Evolutionary conservation across 176 grass and related monocot genomes (phyloP).

Genomic region (Avena atlantica): DNA sequence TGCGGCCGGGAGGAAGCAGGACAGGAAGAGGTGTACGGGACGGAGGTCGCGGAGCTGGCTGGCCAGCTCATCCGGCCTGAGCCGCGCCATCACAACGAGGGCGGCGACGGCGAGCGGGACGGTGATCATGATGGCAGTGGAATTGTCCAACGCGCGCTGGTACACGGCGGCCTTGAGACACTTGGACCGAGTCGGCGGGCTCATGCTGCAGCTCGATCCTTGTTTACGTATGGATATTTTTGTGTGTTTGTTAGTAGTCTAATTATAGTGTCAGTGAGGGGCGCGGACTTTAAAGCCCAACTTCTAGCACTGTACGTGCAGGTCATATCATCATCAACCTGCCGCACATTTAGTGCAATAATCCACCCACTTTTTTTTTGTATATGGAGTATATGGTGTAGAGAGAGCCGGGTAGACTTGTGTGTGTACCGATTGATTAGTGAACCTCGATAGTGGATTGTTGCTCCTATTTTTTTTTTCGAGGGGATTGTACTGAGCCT

Average conservation of each 20-base stretch:
- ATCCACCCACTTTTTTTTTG: background rate
- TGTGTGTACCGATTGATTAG: no score
- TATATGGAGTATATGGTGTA: no score
- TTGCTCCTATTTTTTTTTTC: no score
- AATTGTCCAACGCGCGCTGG: conserved; percentile 22
- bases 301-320: background rate
- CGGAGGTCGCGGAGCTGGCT: background rate
- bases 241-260: background rate
- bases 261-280: conserved; percentile 1
- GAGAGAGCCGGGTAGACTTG: no score
- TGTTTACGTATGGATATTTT: background rate
- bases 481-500: no score
- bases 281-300: background rate
- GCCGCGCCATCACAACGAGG: background rate
- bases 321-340: background rate
- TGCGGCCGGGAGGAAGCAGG: conserved; percentile 35
- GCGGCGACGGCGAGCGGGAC: background rate
- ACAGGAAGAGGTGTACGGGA: conserved; percentile 35
- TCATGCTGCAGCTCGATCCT: conserved; percentile 10
- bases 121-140: background rate
- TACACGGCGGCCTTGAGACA: conserved; percentile 7
- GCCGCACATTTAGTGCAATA: background rate
- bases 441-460: no score
- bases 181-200: background rate
- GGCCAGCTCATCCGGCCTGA: background rate